Conservation (phyloP, 306 rosid genomes). For the Pyrus communis region DNA sequence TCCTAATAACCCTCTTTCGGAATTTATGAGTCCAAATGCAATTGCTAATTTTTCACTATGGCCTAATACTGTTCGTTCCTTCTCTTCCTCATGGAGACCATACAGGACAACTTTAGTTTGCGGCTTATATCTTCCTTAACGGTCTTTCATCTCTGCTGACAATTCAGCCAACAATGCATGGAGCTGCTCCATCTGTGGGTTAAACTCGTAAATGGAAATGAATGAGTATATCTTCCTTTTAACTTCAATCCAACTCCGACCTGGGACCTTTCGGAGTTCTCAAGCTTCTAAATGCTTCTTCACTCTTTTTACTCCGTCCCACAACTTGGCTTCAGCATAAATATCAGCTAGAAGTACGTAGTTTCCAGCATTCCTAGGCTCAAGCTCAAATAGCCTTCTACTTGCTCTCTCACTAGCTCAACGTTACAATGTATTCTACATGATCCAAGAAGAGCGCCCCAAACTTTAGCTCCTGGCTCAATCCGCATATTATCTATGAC, state of each 20-base stretch:
- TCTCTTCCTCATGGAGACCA: conserved; percentile 77
- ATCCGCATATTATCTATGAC: conserved; percentile 62
- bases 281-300: conserved; percentile 54
- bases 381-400: conserved; percentile 58
- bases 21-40: conserved; percentile 86
- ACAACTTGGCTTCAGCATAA: conserved; percentile 66
- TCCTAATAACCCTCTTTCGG: conserved; percentile 59
- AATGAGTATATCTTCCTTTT: conserved; percentile 60
- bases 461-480: conserved; percentile 74
- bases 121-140: conserved; percentile 63
- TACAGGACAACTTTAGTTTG: conserved; percentile 63
- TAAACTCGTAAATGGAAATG: conserved; percentile 52
- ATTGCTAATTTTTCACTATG: conserved; percentile 88
- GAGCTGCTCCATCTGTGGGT: conserved; percentile 59
- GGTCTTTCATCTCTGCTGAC: conserved; percentile 67
- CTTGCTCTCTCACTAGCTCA: conserved; percentile 85
- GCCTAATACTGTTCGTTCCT: conserved; percentile 71
- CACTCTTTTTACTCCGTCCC: conserved; percentile 65
- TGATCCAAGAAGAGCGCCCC: conserved; percentile 92
- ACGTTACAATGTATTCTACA: conserved; percentile 80
- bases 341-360: conserved; percentile 83
- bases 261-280: conserved; percentile 65
- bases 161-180: conserved; percentile 56
- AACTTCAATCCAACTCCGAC: conserved; percentile 87
- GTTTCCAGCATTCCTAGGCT: conserved; percentile 81